These are phyloP conservation scores for Silene latifolia DNA, from an alignment of 148 eudicot species.

Conservation along the genomic window DNA sequence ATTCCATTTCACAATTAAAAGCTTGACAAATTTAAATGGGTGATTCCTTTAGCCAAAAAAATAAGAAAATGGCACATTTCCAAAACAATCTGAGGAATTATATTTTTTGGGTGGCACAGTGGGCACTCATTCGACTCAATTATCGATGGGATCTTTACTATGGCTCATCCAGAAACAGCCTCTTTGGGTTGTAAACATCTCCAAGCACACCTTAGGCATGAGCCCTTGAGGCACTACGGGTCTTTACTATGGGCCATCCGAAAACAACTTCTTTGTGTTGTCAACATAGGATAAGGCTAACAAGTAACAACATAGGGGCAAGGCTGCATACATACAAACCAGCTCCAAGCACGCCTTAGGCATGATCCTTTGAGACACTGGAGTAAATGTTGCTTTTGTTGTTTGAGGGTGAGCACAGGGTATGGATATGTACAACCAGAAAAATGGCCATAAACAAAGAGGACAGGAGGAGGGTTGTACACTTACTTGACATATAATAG, in stretches of 20 bases:
- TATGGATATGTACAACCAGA: not conserved
- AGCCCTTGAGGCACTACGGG: not conserved
- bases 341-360: not conserved
- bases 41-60: not conserved
- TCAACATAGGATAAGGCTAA: not conserved
- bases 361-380: not conserved
- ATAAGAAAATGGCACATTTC: not conserved
- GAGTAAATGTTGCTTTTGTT: not conserved
- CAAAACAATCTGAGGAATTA: not conserved
- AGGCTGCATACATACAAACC: not conserved
- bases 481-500: not conserved
- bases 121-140: not conserved
- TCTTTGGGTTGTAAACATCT: not conserved
- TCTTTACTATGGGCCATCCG: not conserved
- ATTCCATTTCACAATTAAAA: not conserved
- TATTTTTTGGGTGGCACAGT: not conserved
- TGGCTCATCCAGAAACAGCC: not conserved
- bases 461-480: not conserved
- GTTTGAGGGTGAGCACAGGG: not conserved
- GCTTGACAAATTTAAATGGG: not conserved
- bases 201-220: not conserved
- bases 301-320: not conserved
- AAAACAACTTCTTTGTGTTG: not conserved
- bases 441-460: not conserved
- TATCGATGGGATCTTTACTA: not conserved